These are phyloP conservation scores for Plasmodium gaboni DNA, from an alignment of 169 alveolate genomes.

Conservation along the genomic window DNA sequence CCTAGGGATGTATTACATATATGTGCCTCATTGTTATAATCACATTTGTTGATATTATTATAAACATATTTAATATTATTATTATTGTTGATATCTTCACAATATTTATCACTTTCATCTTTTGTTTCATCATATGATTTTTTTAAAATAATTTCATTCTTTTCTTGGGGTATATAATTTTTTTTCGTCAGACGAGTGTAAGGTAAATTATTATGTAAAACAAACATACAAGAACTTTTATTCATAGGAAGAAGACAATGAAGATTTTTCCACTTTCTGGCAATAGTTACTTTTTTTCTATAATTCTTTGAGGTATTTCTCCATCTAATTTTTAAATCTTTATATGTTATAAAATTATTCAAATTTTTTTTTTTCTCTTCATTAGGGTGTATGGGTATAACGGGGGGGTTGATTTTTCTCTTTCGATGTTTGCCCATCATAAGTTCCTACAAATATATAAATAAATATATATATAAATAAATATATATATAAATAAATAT, in stretches of 20 bases:
- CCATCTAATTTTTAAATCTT: constrained; percentile 86
- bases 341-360: constrained; percentile 84
- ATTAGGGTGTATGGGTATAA: constrained; percentile 88
- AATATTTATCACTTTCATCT: not conserved
- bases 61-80: not conserved
- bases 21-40: not conserved
- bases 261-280: constrained; percentile 87
- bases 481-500: too few species aligned
- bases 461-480: not conserved
- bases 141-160: not conserved
- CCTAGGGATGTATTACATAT: not conserved
- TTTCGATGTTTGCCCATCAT: constrained; percentile 88
- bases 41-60: not conserved
- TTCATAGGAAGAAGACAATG: constrained; percentile 81
- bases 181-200: constrained; percentile 74
- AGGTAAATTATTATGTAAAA: constrained; percentile 83
- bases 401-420: constrained; percentile 86
- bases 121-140: not conserved
- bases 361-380: constrained; percentile 84
- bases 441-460: constrained; percentile 80
- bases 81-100: not conserved
- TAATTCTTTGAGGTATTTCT: constrained; percentile 82
- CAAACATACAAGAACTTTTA: constrained; percentile 83
- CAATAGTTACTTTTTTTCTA: constrained; percentile 81
- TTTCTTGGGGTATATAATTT: not conserved